These are phyloP conservation scores for Spathaspora passalidarum DNA, from an alignment of 805 yeast species.

Conservation along the genomic window DNA sequence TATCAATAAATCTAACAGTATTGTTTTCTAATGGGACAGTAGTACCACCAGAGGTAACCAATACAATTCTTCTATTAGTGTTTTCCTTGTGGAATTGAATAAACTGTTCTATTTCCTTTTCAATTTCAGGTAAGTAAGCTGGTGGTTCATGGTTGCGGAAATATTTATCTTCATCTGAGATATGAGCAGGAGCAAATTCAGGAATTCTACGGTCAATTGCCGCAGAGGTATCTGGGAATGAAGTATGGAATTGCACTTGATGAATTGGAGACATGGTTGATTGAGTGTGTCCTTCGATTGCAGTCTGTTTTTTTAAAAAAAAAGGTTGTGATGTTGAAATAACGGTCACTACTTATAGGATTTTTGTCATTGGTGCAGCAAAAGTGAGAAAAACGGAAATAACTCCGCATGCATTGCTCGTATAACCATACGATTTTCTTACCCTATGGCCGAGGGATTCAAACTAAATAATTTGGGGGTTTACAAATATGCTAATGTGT, in stretches of 20 bases:
- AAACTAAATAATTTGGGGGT: too few species aligned
- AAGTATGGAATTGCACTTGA: constrained; percentile 42
- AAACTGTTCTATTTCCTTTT: constrained; percentile 56
- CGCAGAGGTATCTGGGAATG: constrained; percentile 62
- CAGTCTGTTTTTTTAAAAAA: too few species aligned
- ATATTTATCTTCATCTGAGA: constrained; percentile 71
- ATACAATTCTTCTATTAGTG: constrained; percentile 54
- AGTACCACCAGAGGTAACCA: constrained; percentile 96
- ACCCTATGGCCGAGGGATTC: too few species aligned
- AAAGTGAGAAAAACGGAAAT: too few species aligned
- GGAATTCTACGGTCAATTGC: constrained; percentile 82
- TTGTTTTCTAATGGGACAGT: constrained; percentile 97
- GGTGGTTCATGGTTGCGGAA: constrained; percentile 76
- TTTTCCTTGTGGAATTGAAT: constrained; percentile 48
- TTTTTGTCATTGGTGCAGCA: too few species aligned
- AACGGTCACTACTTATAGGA: too few species aligned
- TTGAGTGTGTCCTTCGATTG: neutral
- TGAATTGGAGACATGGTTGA: constrained; percentile 6
- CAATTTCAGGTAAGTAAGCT: constrained; percentile 61
- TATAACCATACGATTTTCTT: too few species aligned
- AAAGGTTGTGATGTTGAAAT: too few species aligned
- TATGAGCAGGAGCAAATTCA: constrained; percentile 73
- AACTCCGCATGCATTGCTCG: too few species aligned
- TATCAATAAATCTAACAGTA: constrained; percentile 94
- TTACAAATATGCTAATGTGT: too few species aligned